Evolutionary conservation across 202 grass and related monocot genomes (phyloP).

Genomic region (Zizania palustris): DNA sequence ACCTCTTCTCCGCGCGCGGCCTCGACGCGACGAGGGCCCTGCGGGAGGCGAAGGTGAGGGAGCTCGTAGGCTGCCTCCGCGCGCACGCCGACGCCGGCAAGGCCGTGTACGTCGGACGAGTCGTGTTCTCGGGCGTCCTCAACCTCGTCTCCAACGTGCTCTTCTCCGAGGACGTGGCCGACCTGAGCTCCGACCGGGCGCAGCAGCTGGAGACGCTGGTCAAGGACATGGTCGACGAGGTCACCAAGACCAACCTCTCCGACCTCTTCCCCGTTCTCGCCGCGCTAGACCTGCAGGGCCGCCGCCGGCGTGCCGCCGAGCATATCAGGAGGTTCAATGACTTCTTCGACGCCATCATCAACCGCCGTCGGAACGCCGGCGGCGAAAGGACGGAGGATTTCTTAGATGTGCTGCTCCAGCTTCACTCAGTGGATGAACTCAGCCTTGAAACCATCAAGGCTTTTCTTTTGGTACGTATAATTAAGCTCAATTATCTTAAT

Average conservation of each 20-base stretch:
- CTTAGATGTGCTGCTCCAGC: constrained; percentile 62
- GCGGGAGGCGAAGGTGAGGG: constrained; percentile 41
- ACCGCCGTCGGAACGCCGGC: constrained; percentile 32
- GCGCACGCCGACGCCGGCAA: constrained; percentile 4
- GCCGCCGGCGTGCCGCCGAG: constrained; percentile 26
- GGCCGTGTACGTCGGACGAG: constrained; percentile 39
- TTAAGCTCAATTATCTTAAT: background rate
- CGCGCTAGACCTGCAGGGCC: constrained; percentile 59
- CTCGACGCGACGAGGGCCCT: constrained; percentile 53
- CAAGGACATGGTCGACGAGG: constrained; percentile 44
- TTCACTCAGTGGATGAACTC: constrained; percentile 50
- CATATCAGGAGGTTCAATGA: constrained; percentile 45
- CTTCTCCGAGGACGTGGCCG: constrained; percentile 64
- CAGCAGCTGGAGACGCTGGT: constrained; percentile 61
- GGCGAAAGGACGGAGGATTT: constrained; percentile 45
- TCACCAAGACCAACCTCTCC: constrained; percentile 58
- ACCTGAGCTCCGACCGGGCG: constrained; percentile 48
- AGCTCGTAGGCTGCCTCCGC: constrained; percentile 43
- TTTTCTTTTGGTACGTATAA: constrained; percentile 51
- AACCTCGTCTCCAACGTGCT: constrained; percentile 60
- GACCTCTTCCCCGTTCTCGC: constrained; percentile 71
- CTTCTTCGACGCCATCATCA: constrained; percentile 52
- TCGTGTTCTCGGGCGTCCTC: constrained; percentile 50
- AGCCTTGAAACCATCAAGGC: constrained; percentile 49
- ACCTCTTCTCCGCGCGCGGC: constrained; percentile 54